Percentiles rank a stretch among this genome's conserved stretches.
phyloP scores from a whole-genome alignment of 768 basidiomycete genomes.

The Asterophora lycoperdoides region DNA sequence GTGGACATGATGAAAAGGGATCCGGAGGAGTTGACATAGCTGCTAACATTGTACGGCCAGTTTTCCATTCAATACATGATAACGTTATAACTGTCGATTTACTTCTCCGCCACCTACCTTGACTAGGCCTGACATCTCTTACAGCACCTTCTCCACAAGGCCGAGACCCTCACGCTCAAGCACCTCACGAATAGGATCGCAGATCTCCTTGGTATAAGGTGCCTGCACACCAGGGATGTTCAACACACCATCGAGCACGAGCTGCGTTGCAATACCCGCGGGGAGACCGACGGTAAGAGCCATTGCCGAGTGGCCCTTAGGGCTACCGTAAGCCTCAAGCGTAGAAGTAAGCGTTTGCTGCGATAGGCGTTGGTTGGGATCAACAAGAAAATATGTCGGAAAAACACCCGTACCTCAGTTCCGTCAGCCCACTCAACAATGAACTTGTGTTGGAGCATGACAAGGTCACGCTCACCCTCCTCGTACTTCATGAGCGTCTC shows the following conservation, averaged over 20 bases:
- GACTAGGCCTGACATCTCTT: slow-evolving; percentile 18
- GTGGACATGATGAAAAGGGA: no score
- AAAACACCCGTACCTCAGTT: slow-evolving; percentile 41
- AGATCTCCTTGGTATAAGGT: slow-evolving; percentile 84
- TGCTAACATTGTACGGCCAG: no score
- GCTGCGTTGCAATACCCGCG: slow-evolving; percentile 89
- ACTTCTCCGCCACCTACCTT: no score
- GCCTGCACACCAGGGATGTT: slow-evolving; percentile 74
- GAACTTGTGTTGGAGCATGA: slow-evolving; percentile 99
- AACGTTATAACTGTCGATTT: no score
- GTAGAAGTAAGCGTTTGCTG: slow-evolving; percentile 89
- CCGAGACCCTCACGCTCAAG: slow-evolving; percentile 76
- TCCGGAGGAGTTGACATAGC: no score
- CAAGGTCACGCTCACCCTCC: slow-evolving; percentile 86
- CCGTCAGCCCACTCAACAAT: slow-evolving; percentile 88
- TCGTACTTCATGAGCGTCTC: slow-evolving; percentile 93
- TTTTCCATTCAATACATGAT: no score
- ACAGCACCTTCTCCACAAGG: slow-evolving; percentile 65
- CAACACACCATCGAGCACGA: slow-evolving; percentile 84
- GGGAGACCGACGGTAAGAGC: slow-evolving; percentile 88
- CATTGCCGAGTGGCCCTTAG: slow-evolving; percentile 84
- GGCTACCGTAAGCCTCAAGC: slow-evolving; percentile 82
- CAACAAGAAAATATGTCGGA: not conserved
- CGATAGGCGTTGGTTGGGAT: not conserved
- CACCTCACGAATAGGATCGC: slow-evolving; percentile 62